phyloP scores from a whole-genome alignment of 768 basidiomycete species.

The Mycena galopus region DNA sequence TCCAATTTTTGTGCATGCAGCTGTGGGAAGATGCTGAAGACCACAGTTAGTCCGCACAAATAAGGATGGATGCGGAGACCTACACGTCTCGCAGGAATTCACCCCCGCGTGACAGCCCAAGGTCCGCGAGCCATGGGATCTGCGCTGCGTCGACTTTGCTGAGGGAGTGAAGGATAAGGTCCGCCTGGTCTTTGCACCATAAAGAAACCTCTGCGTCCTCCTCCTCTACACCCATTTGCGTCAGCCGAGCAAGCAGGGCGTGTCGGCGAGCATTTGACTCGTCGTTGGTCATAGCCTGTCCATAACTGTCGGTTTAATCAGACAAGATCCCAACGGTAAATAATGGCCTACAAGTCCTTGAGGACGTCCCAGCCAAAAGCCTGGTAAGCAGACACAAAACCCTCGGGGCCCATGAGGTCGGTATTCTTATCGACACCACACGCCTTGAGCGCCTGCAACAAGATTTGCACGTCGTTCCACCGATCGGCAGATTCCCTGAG shows the following conservation, averaged over 20 bases:
- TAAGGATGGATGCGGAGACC: neutral
- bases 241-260: neutral
- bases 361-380: constrained; percentile 29
- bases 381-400: constrained; percentile 31
- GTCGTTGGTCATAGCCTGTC: constrained; percentile 14
- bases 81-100: constrained; percentile 26
- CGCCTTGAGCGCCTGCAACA: constrained; percentile 17
- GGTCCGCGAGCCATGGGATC: constrained; percentile 16
- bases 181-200: constrained; percentile 25
- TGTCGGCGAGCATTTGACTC: constrained; percentile 21
- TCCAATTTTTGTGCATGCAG: constrained; percentile 1
- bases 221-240: constrained; percentile 16
- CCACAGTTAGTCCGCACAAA: too few relatives aligned
- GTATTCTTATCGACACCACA: constrained; percentile 19
- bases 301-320: constrained; percentile 7
- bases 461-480: constrained; percentile 25
- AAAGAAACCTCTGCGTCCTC: constrained; percentile 6
- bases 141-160: constrained; percentile 9
- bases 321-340: too few relatives aligned
- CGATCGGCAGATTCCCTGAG: constrained; percentile 24
- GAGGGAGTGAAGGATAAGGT: constrained; percentile 5
- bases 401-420: constrained; percentile 22
- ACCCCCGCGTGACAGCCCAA: constrained; percentile 2
- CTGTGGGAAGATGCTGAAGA: constrained; percentile 22
- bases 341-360: constrained; percentile 23